Evolutionary conservation across 225 moss, liverwort and hornwort genomes (phyloP).

Genomic region (Marchantia polymorpha): DNA sequence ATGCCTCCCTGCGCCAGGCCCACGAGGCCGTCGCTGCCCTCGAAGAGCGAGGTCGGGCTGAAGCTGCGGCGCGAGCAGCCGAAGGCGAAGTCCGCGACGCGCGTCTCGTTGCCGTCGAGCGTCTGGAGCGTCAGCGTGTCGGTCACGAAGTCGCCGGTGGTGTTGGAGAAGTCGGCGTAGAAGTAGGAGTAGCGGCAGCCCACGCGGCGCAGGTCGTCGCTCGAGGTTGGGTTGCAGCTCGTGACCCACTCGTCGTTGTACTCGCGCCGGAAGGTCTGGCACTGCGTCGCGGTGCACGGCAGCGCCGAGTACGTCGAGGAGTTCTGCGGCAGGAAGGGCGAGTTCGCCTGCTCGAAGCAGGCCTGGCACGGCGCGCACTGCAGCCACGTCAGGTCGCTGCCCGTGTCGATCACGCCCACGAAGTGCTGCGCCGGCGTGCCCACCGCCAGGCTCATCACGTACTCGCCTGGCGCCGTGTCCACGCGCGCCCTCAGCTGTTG

Average conservation of each 20-base stretch:
- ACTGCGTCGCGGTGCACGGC: background rate
- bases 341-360: constrained; percentile 15
- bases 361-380: constrained; percentile 10
- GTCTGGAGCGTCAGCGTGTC: constrained; percentile 28
- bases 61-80: constrained; percentile 34
- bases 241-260: constrained; percentile 18
- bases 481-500: background rate
- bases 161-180: constrained; percentile 34
- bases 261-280: background rate
- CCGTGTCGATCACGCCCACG: constrained; percentile 21
- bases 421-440: constrained; percentile 23
- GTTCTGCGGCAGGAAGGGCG: constrained; percentile 2
- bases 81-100: constrained; percentile 33
- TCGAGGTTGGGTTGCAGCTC: constrained; percentile 1
- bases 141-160: constrained; percentile 22
- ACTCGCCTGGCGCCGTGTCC: constrained; percentile 6
- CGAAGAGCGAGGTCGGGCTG: constrained; percentile 14
- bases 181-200: constrained; percentile 30
- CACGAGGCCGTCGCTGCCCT: constrained; percentile 30
- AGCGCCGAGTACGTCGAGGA: constrained; percentile 5
- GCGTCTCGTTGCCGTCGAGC: constrained; percentile 5
- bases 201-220: background rate
- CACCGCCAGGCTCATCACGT: constrained; percentile 9
- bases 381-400: constrained; percentile 20
- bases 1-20: constrained; percentile 39